Evolutionary conservation across 192 early-diverging fungal species (phyloP).

Genomic region (Podila clonocystis): DNA sequence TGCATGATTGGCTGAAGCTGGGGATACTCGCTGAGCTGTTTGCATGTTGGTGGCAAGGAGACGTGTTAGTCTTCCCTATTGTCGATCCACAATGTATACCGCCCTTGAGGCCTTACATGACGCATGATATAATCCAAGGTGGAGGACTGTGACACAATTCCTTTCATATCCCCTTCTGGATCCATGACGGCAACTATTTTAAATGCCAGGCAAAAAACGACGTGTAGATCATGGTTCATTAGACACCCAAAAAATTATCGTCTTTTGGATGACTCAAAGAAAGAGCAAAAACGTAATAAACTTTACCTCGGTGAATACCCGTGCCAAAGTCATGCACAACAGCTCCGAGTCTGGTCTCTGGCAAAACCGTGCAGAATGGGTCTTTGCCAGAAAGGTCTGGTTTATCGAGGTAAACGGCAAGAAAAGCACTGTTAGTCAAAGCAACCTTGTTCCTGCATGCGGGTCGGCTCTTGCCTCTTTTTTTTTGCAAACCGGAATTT

Average conservation of each 20-base stretch:
- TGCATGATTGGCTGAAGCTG: constrained; percentile 47
- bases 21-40: constrained; percentile 38
- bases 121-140: constrained; percentile 76
- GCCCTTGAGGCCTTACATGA: constrained; percentile 47
- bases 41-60: not conserved
- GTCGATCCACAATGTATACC: not conserved
- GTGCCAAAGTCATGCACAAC: constrained; percentile 77
- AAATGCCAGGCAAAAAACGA: not conserved
- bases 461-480: not conserved
- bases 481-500: not conserved
- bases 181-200: constrained; percentile 76
- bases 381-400: constrained; percentile 82
- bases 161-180: constrained; percentile 66
- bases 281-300: not conserved
- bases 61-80: not conserved
- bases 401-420: not conserved
- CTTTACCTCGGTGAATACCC: constrained; percentile 77
- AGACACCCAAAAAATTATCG: no score
- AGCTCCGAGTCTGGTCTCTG: constrained; percentile 78
- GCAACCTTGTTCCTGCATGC: not conserved
- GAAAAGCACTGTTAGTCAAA: not conserved
- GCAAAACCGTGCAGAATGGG: constrained; percentile 83
- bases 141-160: constrained; percentile 82
- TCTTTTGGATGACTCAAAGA: no score
- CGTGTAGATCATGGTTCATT: no score